Percentiles rank a stretch among this genome's conserved stretches.
Evolutionary conservation across 345 rosid species (phyloP).

Genomic region (Gossypium turneri): DNA sequence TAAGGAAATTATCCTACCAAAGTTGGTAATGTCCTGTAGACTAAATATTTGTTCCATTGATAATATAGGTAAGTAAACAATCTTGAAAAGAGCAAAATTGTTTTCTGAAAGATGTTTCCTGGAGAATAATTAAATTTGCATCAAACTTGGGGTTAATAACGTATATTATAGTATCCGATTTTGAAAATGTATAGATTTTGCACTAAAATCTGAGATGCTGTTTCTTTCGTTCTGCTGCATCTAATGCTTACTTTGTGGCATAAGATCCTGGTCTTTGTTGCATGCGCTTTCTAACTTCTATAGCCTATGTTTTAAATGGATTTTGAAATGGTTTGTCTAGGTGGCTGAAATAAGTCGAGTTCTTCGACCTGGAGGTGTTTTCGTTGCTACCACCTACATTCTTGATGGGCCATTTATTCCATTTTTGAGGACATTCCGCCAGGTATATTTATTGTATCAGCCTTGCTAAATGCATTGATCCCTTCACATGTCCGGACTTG

Average conservation of each 20-base stretch:
- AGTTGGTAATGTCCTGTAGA: background rate
- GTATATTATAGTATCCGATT: background rate
- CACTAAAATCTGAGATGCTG: background rate
- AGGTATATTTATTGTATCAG: constrained; percentile 32
- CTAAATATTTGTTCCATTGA: background rate
- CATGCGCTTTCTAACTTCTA: background rate
- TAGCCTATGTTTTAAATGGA: background rate
- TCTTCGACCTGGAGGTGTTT: constrained; percentile 66
- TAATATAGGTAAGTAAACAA: background rate
- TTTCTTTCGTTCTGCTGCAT: background rate
- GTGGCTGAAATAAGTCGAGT: constrained; percentile 89
- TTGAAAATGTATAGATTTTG: background rate
- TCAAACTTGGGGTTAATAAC: background rate
- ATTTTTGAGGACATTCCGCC: constrained; percentile 41
- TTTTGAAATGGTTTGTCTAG: constrained; percentile 45
- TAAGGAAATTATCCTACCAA: background rate
- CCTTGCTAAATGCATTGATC: no score
- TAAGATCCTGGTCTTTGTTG: no score
- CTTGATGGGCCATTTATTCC: constrained; percentile 67
- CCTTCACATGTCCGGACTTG: no score
- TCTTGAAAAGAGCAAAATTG: background rate
- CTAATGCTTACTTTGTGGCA: background rate
- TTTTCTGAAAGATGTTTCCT: background rate
- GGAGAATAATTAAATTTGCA: background rate
- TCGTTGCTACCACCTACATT: constrained; percentile 49